Percentiles rank a stretch among this genome's conserved stretches.
Evolutionary conservation across 306 rosid genomes (phyloP).

Genomic region (Trifolium repens): DNA sequence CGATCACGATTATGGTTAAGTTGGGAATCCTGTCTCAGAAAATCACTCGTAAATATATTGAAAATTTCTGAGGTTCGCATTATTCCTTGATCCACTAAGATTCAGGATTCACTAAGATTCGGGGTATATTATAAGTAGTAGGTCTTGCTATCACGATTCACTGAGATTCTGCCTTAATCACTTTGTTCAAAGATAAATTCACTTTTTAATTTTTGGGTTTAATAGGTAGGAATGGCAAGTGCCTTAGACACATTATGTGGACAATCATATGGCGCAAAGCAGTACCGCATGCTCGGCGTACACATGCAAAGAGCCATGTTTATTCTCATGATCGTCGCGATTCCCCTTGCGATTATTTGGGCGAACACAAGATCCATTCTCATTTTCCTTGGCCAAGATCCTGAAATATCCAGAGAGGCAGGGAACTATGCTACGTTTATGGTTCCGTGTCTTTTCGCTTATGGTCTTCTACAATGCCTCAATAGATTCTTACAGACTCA

Average conservation of each 20-base stretch:
- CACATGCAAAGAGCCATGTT: slow-evolving; percentile 76
- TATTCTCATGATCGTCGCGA: slow-evolving; percentile 53
- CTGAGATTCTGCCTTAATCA: background rate
- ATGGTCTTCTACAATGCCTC: slow-evolving; percentile 69
- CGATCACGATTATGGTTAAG: too few relatives aligned
- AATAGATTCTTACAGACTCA: slow-evolving; percentile 71
- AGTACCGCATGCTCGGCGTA: slow-evolving; percentile 63
- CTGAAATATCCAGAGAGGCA: slow-evolving; percentile 57
- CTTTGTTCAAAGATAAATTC: background rate
- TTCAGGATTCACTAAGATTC: too few relatives aligned
- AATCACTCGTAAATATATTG: too few relatives aligned
- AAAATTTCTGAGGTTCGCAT: too few relatives aligned
- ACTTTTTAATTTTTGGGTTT: background rate
- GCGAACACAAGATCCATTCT: slow-evolving; percentile 59
- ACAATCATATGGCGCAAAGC: slow-evolving; percentile 78
- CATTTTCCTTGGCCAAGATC: slow-evolving; percentile 63
- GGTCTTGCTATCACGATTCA: too few relatives aligned
- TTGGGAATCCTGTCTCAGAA: too few relatives aligned
- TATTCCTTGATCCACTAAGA: too few relatives aligned
- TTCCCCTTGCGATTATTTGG: slow-evolving; percentile 62
- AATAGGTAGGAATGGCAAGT: slow-evolving; percentile 73
- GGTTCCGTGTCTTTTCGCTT: slow-evolving; percentile 62
- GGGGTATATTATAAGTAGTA: too few relatives aligned
- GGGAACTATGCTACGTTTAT: slow-evolving; percentile 59
- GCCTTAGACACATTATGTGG: slow-evolving; percentile 78